Conservation (phyloP, 2,329 filamentous ascomycete genomes). For the Beauveria sp. region DNA sequence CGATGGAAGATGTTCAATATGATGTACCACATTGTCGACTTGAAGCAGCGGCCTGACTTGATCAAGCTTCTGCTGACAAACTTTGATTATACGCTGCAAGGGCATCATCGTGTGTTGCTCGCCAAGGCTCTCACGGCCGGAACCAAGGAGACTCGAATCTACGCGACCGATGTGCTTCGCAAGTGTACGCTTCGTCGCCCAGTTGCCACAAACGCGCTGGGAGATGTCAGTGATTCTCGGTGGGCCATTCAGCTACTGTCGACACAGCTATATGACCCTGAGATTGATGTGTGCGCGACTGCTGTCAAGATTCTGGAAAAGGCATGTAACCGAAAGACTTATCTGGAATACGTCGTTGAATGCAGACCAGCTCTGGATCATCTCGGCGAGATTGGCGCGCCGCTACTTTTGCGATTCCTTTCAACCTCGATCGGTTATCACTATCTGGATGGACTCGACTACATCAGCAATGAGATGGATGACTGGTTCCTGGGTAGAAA, state of each 20-base stretch:
- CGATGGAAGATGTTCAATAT: constrained; percentile 98
- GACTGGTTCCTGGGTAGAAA: constrained; percentile 98
- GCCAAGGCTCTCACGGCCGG: constrained; percentile 91
- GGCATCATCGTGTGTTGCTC: constrained; percentile 84
- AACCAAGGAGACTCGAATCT: constrained; percentile 84
- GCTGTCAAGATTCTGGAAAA: constrained; percentile 97
- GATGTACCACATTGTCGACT: constrained; percentile 96
- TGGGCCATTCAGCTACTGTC: constrained; percentile 97
- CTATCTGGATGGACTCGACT: constrained; percentile 92
- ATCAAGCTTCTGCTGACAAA: constrained; percentile 82
- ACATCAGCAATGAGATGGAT: constrained; percentile 99
- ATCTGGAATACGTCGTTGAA: constrained; percentile 92
- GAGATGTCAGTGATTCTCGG: constrained; percentile 60
- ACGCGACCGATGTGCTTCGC: constrained; percentile 76
- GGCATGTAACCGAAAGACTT: constrained; percentile 85
- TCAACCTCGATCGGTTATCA: constrained; percentile 97
- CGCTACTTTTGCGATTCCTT: constrained; percentile 81
- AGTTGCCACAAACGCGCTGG: constrained; percentile 25
- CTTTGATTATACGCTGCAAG: constrained; percentile 84
- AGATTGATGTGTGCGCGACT: constrained; percentile 92
- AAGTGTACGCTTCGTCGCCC: constrained; percentile 65
- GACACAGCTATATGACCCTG: constrained; percentile 95
- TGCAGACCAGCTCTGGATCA: constrained; percentile 92
- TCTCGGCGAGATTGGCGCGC: constrained; percentile 91
- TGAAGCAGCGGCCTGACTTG: constrained; percentile 83